phyloP scores from a whole-genome alignment of 495 filamentous ascomycete species.

The Aspergillus baeticus region DNA sequence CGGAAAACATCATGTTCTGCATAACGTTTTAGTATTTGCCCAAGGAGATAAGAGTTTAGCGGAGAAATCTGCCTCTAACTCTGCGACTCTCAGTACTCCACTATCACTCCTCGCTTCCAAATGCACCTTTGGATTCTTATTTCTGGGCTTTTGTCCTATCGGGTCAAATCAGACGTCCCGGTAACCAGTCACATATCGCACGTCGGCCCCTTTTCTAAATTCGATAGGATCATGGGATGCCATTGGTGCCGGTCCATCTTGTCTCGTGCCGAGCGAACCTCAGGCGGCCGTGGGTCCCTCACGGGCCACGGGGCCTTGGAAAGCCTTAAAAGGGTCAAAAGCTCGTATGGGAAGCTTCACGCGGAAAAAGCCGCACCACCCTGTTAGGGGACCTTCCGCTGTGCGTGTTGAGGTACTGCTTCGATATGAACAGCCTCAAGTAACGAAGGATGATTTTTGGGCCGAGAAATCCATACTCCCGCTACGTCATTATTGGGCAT shows the following conservation, averaged over 20 bases:
- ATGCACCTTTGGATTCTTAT: constrained; percentile 13
- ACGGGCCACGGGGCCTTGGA: not conserved
- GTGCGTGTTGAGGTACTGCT: no score
- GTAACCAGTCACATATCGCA: not conserved
- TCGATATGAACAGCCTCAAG: no score
- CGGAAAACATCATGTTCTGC: constrained; percentile 21
- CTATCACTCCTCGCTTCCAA: not conserved
- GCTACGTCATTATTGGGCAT: constrained; percentile 26
- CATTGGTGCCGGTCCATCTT: constrained; percentile 7
- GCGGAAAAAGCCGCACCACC: constrained; percentile 3
- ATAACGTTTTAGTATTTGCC: constrained; percentile 18
- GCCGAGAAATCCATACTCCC: not conserved
- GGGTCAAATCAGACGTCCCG: constrained; percentile 1
- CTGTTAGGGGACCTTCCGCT: no score
- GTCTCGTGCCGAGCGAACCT: constrained; percentile 8
- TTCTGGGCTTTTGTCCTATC: constrained; percentile 9
- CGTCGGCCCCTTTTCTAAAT: not conserved
- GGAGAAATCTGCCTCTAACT: not conserved
- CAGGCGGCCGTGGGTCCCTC: not conserved
- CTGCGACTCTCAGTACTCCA: not conserved
- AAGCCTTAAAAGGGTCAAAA: no score
- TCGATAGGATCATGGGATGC: not conserved
- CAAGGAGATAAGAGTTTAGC: not conserved
- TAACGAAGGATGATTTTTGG: not conserved
- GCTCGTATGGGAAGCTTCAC: constrained; percentile 2